Evolutionary conservation across 768 basidiomycete genomes (phyloP).

Genomic region (Leucosporidium scottii): DNA sequence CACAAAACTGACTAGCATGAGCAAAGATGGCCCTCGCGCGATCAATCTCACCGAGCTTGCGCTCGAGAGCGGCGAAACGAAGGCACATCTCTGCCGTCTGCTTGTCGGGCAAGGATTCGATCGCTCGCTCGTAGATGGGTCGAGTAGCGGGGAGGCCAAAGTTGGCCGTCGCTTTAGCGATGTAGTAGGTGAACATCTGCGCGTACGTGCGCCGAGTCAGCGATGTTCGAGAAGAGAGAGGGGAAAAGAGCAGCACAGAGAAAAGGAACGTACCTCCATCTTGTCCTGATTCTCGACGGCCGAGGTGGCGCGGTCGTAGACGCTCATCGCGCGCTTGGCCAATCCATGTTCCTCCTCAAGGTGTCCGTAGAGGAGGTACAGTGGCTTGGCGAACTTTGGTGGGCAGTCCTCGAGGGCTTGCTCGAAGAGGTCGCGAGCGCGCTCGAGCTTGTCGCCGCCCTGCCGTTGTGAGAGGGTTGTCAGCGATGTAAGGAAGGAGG

Average conservation of each 20-base stretch:
- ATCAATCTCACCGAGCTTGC: conserved; percentile 98
- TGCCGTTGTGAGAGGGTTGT: conserved; percentile 38
- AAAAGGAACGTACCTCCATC: conserved; percentile 79
- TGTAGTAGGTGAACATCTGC: conserved; percentile 94
- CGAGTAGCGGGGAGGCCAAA: conserved; percentile 94
- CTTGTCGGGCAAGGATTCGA: conserved; percentile 84
- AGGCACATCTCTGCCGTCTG: conserved; percentile 98
- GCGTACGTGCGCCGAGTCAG: background rate
- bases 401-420: conserved; percentile 97
- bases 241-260: conserved; percentile 5
- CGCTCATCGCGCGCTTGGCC: conserved; percentile 90
- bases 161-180: conserved; percentile 91
- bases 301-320: conserved; percentile 85
- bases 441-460: conserved; percentile 90
- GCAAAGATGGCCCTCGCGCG: conserved; percentile 92
- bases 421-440: conserved; percentile 94
- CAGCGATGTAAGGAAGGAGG: background rate
- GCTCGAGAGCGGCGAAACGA: conserved; percentile 88
- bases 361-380: conserved; percentile 93
- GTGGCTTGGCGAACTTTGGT: conserved; percentile 82
- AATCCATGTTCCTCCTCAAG: conserved; percentile 92
- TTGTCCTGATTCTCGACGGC: conserved; percentile 84
- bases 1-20: conserved; percentile 97
- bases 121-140: conserved; percentile 88
- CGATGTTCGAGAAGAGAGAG: background rate